These are phyloP conservation scores for Plasmodium vivax DNA, from an alignment of 169 alveolate species.

Conservation along the genomic window DNA sequence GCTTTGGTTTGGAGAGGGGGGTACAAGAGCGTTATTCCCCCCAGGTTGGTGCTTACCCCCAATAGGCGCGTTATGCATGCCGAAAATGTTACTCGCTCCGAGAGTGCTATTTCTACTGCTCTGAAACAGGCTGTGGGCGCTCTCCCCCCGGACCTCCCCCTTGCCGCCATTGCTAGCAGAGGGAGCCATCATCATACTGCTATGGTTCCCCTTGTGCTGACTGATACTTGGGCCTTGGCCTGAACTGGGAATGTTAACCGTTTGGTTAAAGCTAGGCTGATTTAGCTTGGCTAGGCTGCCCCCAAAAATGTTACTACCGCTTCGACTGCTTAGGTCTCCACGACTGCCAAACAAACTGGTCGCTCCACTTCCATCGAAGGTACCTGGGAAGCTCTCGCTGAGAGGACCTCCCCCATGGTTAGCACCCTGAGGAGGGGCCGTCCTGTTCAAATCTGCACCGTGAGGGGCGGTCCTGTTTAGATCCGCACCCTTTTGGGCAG, in stretches of 20 bases:
- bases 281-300: not conserved
- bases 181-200: not conserved
- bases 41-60: not conserved
- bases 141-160: not conserved
- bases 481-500: not conserved
- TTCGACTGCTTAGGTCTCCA: not conserved
- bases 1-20: not conserved
- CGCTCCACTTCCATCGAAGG: not conserved
- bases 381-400: slow-evolving; percentile 13
- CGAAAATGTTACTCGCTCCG: not conserved
- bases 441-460: not conserved
- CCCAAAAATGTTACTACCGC: not conserved
- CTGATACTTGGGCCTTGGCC: not conserved
- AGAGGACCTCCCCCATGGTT: not conserved
- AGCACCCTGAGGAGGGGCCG: not conserved
- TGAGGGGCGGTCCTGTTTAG: not conserved
- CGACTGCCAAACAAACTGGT: not conserved
- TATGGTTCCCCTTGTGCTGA: not conserved
- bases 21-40: not conserved
- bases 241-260: not conserved
- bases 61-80: not conserved
- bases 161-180: not conserved
- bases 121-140: not conserved
- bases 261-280: not conserved
- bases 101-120: not conserved